phyloP scores from a whole-genome alignment of 768 basidiomycete genomes.

The Gelatoporia subvermispora region DNA sequence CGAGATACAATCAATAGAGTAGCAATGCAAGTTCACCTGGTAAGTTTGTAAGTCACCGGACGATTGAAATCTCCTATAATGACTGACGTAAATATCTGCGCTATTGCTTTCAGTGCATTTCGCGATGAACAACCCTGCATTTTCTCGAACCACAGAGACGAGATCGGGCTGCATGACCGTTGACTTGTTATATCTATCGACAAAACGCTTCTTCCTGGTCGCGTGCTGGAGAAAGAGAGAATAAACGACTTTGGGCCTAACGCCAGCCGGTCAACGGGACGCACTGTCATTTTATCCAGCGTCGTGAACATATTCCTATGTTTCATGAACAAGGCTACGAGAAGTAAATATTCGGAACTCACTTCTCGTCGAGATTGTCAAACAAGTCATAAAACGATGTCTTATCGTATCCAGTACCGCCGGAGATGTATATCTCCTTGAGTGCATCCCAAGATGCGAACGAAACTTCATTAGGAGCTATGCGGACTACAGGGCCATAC shows the following conservation, averaged over 20 bases:
- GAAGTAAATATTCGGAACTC: not conserved
- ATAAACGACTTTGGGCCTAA: not conserved
- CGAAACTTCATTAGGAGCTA: conserved; percentile 17
- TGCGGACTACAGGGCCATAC: conserved; percentile 16
- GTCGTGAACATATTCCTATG: conserved; percentile 19
- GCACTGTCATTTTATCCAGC: conserved; percentile 4
- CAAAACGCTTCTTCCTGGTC: conserved; percentile 13
- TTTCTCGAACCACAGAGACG: conserved; percentile 9
- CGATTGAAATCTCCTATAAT: not conserved
- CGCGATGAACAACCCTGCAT: conserved; percentile 7
- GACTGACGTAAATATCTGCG: conserved; percentile 14
- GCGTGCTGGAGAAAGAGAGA: conserved; percentile 7
- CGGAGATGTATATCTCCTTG: conserved; percentile 19
- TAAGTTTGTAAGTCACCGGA: too few species aligned
- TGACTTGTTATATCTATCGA: conserved; percentile 16
- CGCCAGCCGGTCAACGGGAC: not conserved
- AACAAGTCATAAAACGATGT: conserved; percentile 13
- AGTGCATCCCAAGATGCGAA: conserved; percentile 17
- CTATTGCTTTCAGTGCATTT: conserved; percentile 8
- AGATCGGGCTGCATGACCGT: conserved; percentile 13
- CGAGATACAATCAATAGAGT: conserved; percentile 14
- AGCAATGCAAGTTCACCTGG: conserved; percentile 14
- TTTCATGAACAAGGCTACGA: not conserved
- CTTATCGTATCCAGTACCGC: conserved; percentile 19
- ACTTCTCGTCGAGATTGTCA: conserved; percentile 9